These are phyloP conservation scores for Plantago coronopus DNA, from an alignment of 305 asterid genomes.

Conservation along the genomic window DNA sequence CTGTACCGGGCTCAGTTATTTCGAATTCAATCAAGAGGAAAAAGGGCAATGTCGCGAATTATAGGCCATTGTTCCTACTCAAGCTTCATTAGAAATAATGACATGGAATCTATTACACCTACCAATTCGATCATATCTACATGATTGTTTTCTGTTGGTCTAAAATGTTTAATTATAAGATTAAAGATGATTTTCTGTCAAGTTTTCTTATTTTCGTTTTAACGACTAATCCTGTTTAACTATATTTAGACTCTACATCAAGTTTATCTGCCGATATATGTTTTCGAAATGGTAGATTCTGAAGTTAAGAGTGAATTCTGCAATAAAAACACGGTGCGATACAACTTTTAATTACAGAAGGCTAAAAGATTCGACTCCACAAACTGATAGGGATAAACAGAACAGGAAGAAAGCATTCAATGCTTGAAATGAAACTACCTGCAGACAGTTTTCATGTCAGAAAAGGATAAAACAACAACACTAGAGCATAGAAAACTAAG, in stretches of 20 bases:
- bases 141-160: too few relatives aligned
- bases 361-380: not conserved
- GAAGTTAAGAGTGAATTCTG: not conserved
- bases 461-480: not conserved
- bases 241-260: too few relatives aligned
- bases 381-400: not conserved
- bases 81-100: too few relatives aligned
- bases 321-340: not conserved
- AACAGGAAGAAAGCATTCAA: not conserved
- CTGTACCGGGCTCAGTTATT: not conserved
- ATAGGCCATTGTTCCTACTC: too few relatives aligned
- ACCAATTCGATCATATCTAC: too few relatives aligned
- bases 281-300: not conserved
- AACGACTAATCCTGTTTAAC: too few relatives aligned
- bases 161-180: too few relatives aligned
- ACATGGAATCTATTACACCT: too few relatives aligned
- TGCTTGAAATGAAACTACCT: conserved; percentile 32
- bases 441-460: conserved; percentile 16
- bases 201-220: too few relatives aligned
- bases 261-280: not conserved
- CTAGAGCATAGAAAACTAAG: not conserved
- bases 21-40: not conserved
- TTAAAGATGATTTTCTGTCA: too few relatives aligned
- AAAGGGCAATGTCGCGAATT: too few relatives aligned
- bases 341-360: not conserved